phyloP scores from a whole-genome alignment of 2,329 filamentous ascomycete species.

The Cadophora gregata region DNA sequence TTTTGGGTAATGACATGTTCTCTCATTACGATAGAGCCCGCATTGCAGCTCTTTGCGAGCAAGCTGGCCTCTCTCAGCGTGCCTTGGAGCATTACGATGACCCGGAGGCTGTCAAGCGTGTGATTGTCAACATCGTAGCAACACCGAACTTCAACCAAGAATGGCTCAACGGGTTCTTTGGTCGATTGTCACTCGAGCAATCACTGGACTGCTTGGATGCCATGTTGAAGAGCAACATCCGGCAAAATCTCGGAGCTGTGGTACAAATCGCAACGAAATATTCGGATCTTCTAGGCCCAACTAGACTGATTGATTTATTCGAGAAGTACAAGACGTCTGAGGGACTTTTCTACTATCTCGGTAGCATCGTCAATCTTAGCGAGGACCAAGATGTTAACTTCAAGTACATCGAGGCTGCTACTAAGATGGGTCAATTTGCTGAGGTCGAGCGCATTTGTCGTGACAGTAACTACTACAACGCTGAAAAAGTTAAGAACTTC shows the following conservation, averaged over 20 bases:
- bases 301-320: constrained; percentile 86
- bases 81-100: constrained; percentile 96
- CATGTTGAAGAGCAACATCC: constrained; percentile 96
- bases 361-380: constrained; percentile 95
- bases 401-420: constrained; percentile 99
- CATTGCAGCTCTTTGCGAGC: constrained; percentile 90
- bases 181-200: constrained; percentile 92
- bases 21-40: constrained; percentile 92
- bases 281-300: constrained; percentile 90
- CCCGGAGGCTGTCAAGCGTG: constrained; percentile 85
- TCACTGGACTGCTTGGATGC: constrained; percentile 92
- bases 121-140: constrained; percentile 80
- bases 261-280: constrained; percentile 98
- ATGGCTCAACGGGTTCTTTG: constrained; percentile 92
- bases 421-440: constrained; percentile 88
- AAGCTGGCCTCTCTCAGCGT: constrained; percentile 84
- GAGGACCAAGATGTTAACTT: constrained; percentile 96
- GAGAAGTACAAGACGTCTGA: constrained; percentile 98
- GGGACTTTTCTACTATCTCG: constrained; percentile 97
- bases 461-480: constrained; percentile 87
- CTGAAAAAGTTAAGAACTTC: constrained; percentile 99
- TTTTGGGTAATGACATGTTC: constrained; percentile 98
- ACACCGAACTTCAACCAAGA: constrained; percentile 88
- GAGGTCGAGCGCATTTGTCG: constrained; percentile 98
- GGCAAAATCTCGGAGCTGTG: constrained; percentile 93